Conservation (phyloP, 352 stramenopile genomes). For the Phytophthora brassicae region DNA sequence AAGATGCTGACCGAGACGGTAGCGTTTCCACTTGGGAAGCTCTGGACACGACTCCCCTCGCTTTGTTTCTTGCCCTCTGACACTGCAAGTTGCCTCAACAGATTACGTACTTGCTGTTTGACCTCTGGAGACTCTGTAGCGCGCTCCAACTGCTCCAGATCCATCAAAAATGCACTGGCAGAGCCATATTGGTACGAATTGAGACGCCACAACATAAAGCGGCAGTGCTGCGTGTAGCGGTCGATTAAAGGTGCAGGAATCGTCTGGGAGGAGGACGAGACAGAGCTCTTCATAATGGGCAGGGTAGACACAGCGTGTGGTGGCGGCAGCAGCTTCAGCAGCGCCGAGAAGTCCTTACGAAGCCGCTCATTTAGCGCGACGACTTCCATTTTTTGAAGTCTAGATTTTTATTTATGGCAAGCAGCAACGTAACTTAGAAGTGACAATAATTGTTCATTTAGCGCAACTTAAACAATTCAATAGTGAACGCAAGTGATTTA, state of each 20-base stretch:
- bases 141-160: constrained; percentile 50
- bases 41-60: constrained; percentile 11
- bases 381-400: constrained; percentile 56
- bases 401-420: constrained; percentile 2
- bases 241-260: not conserved
- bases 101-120: constrained; percentile 14
- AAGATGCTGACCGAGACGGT: too few species aligned
- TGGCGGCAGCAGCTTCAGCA: constrained; percentile 53
- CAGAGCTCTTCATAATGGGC: not conserved
- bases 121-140: constrained; percentile 11
- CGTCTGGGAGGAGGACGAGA: not conserved
- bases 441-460: too few species aligned
- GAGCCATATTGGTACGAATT: constrained; percentile 71
- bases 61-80: constrained; percentile 20
- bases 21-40: constrained; percentile 21
- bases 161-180: constrained; percentile 47
- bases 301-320: constrained; percentile 16
- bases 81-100: constrained; percentile 13
- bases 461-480: not conserved
- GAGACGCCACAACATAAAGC: constrained; percentile 44
- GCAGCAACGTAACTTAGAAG: constrained; percentile 15
- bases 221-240: constrained; percentile 37
- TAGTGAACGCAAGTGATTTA: constrained; percentile 6
- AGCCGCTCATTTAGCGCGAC: constrained; percentile 70
- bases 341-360: constrained; percentile 54